Evolutionary conservation across 768 basidiomycete species (phyloP).

Genomic region (Kwoniella europaea): DNA sequence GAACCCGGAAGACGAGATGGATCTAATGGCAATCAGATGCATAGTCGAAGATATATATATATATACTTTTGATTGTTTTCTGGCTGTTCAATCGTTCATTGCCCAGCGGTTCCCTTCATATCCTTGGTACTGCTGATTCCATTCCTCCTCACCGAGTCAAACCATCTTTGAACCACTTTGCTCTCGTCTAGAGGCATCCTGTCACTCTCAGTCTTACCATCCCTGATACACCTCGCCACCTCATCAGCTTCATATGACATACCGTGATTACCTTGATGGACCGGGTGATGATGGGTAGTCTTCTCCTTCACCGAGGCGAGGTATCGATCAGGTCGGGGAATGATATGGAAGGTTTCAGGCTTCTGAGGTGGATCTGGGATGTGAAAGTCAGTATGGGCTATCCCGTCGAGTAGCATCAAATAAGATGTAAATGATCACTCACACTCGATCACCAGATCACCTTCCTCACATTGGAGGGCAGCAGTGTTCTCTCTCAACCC

Average conservation of each 20-base stretch:
- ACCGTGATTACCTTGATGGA: slow-evolving; percentile 64
- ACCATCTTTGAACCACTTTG: slow-evolving; percentile 77
- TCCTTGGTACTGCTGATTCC: slow-evolving; percentile 66
- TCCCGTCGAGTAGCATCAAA: background rate
- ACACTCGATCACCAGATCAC: slow-evolving; percentile 67
- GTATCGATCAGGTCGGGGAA: slow-evolving; percentile 28
- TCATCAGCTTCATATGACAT: slow-evolving; percentile 90
- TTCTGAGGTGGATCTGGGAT: slow-evolving; percentile 39
- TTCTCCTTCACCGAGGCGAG: slow-evolving; percentile 66
- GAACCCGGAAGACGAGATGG: too few species aligned
- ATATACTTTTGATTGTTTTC: background rate
- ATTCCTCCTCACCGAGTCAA: slow-evolving; percentile 76
- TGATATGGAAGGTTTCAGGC: slow-evolving; percentile 40
- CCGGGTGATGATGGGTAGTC: slow-evolving; percentile 61
- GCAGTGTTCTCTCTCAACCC: slow-evolving; percentile 36
- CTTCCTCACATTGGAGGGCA: slow-evolving; percentile 74
- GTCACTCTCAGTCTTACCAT: slow-evolving; percentile 74
- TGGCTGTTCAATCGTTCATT: background rate
- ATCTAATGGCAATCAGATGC: background rate
- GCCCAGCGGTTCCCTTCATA: slow-evolving; percentile 42
- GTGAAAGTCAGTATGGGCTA: background rate
- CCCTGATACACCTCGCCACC: slow-evolving; percentile 75
- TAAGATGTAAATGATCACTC: slow-evolving; percentile 21
- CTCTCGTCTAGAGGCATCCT: slow-evolving; percentile 81
- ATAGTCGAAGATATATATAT: background rate